Conservation (phyloP, 352 stramenopile genomes). For the Globisporangium acanthophoron region DNA sequence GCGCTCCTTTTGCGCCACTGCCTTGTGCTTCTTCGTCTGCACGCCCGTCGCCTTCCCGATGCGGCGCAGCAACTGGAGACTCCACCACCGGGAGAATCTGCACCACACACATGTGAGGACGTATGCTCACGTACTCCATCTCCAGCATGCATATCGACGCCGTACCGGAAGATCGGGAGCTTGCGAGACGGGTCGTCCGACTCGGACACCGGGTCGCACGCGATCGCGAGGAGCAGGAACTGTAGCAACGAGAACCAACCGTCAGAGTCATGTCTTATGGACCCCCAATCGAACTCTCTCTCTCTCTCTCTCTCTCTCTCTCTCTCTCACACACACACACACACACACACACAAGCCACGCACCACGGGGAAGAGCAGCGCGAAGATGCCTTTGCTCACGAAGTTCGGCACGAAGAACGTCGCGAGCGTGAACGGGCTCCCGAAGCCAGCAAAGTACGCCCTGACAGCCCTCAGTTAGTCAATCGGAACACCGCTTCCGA, state of each 20-base stretch:
- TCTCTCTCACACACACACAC: neutral
- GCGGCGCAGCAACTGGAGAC: conserved; percentile 69
- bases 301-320: too few species aligned
- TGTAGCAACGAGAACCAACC: conserved; percentile 7
- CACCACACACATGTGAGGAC: neutral
- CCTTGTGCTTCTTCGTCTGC: conserved; percentile 64
- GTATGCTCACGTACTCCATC: neutral
- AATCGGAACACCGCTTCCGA: neutral
- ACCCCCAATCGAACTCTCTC: too few species aligned
- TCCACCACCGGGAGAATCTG: conserved; percentile 82
- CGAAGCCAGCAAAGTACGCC: conserved; percentile 86
- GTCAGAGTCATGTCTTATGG: neutral
- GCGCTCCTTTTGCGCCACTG: conserved; percentile 14
- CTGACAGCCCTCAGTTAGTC: conserved; percentile 12
- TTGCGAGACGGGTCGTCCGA: conserved; percentile 36
- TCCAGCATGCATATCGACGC: too few species aligned
- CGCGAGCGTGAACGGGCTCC: conserved; percentile 79
- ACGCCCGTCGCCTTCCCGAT: conserved; percentile 75
- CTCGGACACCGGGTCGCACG: conserved; percentile 64
- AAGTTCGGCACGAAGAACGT: conserved; percentile 90
- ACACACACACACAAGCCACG: conserved; percentile 2
- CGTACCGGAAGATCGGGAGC: conserved; percentile 72
- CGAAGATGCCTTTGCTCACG: conserved; percentile 88
- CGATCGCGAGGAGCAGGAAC: conserved; percentile 82
- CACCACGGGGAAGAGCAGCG: conserved; percentile 82